A percentile compares a stretch with the other conserved stretches of the same genome.
These are phyloP conservation scores for Suillus alpinus DNA, from an alignment of 768 basidiomycete species.

Conservation along the genomic window DNA sequence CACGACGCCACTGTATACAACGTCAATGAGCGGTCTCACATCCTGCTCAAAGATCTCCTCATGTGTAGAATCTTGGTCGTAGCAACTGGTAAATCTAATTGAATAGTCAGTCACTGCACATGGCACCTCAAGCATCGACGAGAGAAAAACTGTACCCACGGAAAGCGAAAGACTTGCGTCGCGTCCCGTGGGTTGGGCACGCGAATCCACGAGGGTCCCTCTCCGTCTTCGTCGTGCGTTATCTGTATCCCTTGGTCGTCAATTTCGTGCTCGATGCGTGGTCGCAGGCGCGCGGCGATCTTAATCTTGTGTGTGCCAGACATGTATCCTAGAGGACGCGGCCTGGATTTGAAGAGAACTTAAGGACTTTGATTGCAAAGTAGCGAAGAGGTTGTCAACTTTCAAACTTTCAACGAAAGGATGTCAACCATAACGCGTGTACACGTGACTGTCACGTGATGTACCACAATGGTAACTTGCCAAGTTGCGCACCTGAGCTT, in stretches of 20 bases:
- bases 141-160: conserved; percentile 39
- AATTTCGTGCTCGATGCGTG: conserved; percentile 57
- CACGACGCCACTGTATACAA: conserved; percentile 75
- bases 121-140: conserved; percentile 2
- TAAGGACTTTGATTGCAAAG: neutral
- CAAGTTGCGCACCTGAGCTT: no score
- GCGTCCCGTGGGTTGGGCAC: conserved; percentile 72
- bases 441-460: conserved; percentile 1
- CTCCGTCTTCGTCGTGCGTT: conserved; percentile 35
- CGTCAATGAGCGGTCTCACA: conserved; percentile 73
- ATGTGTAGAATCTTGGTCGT: conserved; percentile 67
- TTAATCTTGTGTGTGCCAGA: conserved; percentile 50
- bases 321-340: neutral
- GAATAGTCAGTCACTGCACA: conserved; percentile 5
- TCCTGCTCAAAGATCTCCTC: conserved; percentile 76
- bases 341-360: neutral
- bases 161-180: conserved; percentile 74
- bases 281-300: conserved; percentile 71
- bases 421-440: conserved; percentile 2
- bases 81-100: conserved; percentile 69
- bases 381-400: neutral
- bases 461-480: no score
- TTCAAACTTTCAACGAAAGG: neutral
- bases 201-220: conserved; percentile 47
- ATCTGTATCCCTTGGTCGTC: conserved; percentile 62